Base-by-base conservation (phyloP, 805 yeast species). In the Limtongia smithiae region DNA sequence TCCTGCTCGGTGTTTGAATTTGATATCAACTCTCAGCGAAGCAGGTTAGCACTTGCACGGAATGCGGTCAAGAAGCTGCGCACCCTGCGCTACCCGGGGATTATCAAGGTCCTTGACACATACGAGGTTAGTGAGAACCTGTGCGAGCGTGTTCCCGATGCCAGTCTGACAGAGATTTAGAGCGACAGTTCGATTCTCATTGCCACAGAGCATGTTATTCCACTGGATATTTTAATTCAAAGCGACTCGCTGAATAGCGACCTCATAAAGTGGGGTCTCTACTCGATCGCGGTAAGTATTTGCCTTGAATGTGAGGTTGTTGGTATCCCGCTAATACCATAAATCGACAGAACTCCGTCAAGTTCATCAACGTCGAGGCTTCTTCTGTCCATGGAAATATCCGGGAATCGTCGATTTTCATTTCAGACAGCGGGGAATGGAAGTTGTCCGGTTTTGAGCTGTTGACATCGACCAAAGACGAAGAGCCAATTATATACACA, bases 391-490 rank as follows among this genome's bases (percentile, higher is more conserved):
- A 85, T 61, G 91, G 89, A 4, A 79, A 80, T 51, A 56, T 87
- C 11, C 73, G 77, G 50, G 57, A 68, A 17, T 71, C 76, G 35
- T 77, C 85, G 1, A 74, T 90, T 0, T 89, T 70, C 63, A 80
- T 86, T 14, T 83, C 78, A 46, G 76, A 73, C 27, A 62, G 72
- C 14, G 95, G 96, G 12, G 94, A 85, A 61, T 87, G 95, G 91
- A 82, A 80, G 51, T 63, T 90, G 24, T 84, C 85, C 50, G 95
- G 96, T 1, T 80, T 89, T 60, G 97, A 90, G 65, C 65, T 82
- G 1, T 67, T 80, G 31, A 74, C 83, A 1, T 76, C 71, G 46
- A 63, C 76, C 37, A 69, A 76, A 3, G 81, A 72, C 54, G 74
- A 75, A 17, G 74, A 74, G 17, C 59, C 64, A 4, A 66, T 55